Evolutionary conservation across 192 early-diverging fungal species (phyloP), one percentile per base, ranked within the genome.

Genomic region (Coemansia sp.): DNA sequence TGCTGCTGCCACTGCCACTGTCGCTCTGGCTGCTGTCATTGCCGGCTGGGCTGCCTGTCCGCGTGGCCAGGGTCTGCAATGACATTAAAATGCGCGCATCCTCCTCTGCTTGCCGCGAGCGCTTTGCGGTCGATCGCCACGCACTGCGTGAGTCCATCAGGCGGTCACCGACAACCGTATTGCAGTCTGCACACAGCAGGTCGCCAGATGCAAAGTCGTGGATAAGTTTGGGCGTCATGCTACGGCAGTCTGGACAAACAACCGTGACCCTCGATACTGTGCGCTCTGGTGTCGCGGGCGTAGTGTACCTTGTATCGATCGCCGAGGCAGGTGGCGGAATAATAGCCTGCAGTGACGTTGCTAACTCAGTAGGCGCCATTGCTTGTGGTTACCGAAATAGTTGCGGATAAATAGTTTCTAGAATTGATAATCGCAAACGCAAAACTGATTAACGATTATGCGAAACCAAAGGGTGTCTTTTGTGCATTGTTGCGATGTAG

Each of bases 141-240:
- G 95, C 92, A 0, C 86, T 90, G 6, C 92, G 84, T 23, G 95
- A 94, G 67, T 93, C 93, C 57, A 95, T 93, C 61, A 97, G 86
- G 18, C 94, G 83, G 64, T 95, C 87, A 12, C 90, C 91, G 2
- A 97, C 82, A 7, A 91, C 88, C 4, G 92, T 63, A 14, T 92
- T 94, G 74, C 96, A 98, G 71, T 90, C 88, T 16, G 89, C 92
- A 78, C 96, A 98, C 22, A 98, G 83, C 30, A 95, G 62, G 64
- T 97, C 96, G 5, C 91, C 94, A 35, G 85, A 85, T 0, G 87
- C 80, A 70, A 97, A 96, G 66, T 95, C 91, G 71, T 97, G 95
- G 25, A 97, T 81, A 56, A 98, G 86, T 53, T 93, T 92, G 21
- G 91, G 92, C 21, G 87, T 77, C 19, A 82, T 77, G 35, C 88